Conservation (phyloP, 2,329 filamentous ascomycete genomes). For the Aspergillus sclerotialis region DNA sequence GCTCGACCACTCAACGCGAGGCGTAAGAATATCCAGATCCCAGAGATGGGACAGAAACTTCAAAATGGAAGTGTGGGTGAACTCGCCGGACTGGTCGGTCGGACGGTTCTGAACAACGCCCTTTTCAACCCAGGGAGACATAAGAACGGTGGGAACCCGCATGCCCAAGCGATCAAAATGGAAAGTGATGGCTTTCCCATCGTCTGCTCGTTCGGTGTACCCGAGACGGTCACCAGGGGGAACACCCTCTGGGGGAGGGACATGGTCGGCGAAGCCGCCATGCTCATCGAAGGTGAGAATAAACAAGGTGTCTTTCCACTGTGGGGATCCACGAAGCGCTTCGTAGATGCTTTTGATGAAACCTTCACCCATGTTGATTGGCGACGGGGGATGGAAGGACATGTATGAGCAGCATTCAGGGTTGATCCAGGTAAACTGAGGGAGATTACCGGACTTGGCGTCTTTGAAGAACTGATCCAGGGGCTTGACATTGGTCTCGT, state of each 20-base stretch:
- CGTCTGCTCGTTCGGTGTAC: conserved; percentile 25
- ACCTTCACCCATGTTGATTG: conserved; percentile 38
- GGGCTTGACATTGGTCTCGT: conserved; percentile 27
- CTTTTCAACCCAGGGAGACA: conserved; percentile 39
- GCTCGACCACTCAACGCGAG: conserved; percentile 31
- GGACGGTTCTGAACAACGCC: conserved; percentile 36
- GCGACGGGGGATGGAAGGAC: conserved; percentile 41
- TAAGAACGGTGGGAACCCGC: conserved; percentile 38
- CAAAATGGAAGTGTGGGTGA: conserved; percentile 40
- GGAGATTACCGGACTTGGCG: conserved; percentile 37
- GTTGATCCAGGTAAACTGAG: conserved; percentile 44
- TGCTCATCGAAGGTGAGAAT: conserved; percentile 44
- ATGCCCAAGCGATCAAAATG: conserved; percentile 37
- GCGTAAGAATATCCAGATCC: conserved; percentile 32
- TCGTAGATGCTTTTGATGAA: conserved; percentile 44
- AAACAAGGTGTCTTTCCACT: conserved; percentile 43
- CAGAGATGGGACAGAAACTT: conserved; percentile 38
- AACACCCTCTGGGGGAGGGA: conserved; percentile 33
- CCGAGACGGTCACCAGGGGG: conserved; percentile 33
- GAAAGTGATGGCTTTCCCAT: conserved; percentile 32
- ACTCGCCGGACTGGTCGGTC: conserved; percentile 31
- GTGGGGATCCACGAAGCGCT: conserved; percentile 35
- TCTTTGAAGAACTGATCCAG: conserved; percentile 40
- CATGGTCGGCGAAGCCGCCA: conserved; percentile 44
- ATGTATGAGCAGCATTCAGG: conserved; percentile 46